phyloP scores from a whole-genome alignment of 352 stramenopile species.

The Globisporangium uncinulatum region DNA sequence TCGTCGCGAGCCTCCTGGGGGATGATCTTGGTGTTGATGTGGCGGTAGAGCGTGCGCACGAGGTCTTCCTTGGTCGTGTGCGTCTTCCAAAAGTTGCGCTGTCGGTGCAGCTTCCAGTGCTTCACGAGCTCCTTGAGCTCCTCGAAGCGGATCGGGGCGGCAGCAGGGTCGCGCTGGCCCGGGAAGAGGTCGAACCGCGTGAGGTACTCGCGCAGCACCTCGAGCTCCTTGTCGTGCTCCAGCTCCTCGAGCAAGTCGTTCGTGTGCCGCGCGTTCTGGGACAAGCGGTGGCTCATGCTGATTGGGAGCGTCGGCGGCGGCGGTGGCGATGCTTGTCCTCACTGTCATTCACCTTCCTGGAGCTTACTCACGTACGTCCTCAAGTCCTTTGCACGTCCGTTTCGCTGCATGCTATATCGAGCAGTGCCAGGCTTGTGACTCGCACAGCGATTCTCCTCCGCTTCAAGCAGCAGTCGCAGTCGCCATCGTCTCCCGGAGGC shows the following conservation, averaged over 20 bases:
- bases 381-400: neutral
- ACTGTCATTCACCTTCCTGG: neutral
- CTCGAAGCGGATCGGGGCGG: constrained; percentile 84
- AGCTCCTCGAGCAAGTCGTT: constrained; percentile 81
- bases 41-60: constrained; percentile 73
- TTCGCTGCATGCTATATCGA: no score
- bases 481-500: neutral
- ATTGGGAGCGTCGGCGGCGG: neutral
- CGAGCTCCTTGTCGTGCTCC: constrained; percentile 82
- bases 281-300: constrained; percentile 76
- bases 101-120: constrained; percentile 86
- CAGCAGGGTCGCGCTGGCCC: constrained; percentile 56
- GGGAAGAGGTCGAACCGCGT: constrained; percentile 79
- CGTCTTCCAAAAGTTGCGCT: constrained; percentile 89
- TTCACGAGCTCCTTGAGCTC: constrained; percentile 89
- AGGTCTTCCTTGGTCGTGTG: constrained; percentile 88
- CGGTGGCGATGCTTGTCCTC: neutral
- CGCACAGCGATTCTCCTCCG: neutral
- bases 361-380: neutral
- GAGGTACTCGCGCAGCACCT: constrained; percentile 80
- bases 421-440: no score
- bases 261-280: constrained; percentile 74
- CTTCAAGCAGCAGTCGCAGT: neutral
- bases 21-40: constrained; percentile 87
- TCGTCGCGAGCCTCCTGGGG: constrained; percentile 54